Base-by-base conservation (phyloP, 2,329 filamentous ascomycete genomes). In the Neofusicoccum laricinum region DNA sequence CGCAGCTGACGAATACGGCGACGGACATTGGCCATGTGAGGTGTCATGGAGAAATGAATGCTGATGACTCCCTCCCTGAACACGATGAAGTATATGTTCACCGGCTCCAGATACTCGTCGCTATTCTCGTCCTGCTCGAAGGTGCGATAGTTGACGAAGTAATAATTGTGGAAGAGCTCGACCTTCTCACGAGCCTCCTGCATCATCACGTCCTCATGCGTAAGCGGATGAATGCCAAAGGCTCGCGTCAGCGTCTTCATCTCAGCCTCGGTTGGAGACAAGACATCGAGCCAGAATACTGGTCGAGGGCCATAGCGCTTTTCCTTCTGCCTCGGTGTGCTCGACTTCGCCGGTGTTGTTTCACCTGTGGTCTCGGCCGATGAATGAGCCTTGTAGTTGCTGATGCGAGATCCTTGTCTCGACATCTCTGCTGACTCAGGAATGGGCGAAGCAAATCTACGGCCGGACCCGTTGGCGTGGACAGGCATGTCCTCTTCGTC, bases 111-210 rank as follows among this genome's bases (percentile, higher is more conserved):
- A 75, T 96, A 97, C 73, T 96, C 89, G 64, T 95, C 91, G 74
- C 89, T 96, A 70, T 89, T 90, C 66, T 88, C 87, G 73, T 99
- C 95, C 76, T 98, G 95, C 75, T 99, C 95, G 73, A 99, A 99
- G 0, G 93, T 96, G 15, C 95, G 90, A 77, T 99, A 99, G 76
- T 97, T 98, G 79, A 99, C 92, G 72, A 99, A 97, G 77, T 99
- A 99, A 80, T 99, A 99, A 75, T 96, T 91, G 38, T 92, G 89
- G 82, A 99, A 99, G 0, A 99, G 84, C 76, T 99, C 95, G 0
- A 99, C 95, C 79, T 99, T 99, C 74, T 99, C 95, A 21, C 95
- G 93, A 45, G 93, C 91, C 80, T 99, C 95, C 76, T 98, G 92
- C 81, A 97, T 89, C 85, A 98, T 90, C 71, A 99, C 97, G 74